Evolutionary conservation across 1,284 basidiomycete species (phyloP).

Genomic region (Melanopsichium pennsylvanicum): DNA sequence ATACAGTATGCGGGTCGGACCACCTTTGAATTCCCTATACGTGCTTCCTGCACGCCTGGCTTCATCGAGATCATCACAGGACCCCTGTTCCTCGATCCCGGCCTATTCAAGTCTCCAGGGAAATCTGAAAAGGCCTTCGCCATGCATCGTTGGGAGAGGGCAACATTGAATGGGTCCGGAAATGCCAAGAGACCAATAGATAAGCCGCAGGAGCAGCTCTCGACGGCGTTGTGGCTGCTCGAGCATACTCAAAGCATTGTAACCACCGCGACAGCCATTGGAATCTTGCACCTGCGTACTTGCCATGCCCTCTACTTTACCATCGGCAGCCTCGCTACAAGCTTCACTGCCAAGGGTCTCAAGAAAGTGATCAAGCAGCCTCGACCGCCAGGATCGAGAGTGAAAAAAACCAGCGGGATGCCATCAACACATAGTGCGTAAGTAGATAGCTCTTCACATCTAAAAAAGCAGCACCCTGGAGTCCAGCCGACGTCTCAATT

Average conservation of each 20-base stretch:
- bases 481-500: too few relatives aligned
- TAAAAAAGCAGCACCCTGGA: too few relatives aligned
- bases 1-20: too few relatives aligned
- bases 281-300: constrained; percentile 43
- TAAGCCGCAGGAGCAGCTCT: constrained; percentile 13
- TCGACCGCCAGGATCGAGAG: constrained; percentile 37
- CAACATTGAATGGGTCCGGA: not conserved
- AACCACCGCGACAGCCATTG: constrained; percentile 42
- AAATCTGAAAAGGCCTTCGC: too few relatives aligned
- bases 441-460: too few relatives aligned
- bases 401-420: constrained; percentile 51
- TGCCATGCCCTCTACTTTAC: constrained; percentile 43
- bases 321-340: constrained; percentile 32
- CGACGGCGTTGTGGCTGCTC: constrained; percentile 40
- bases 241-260: constrained; percentile 51
- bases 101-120: too few relatives aligned
- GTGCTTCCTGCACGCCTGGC: too few relatives aligned
- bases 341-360: constrained; percentile 47
- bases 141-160: constrained; percentile 2
- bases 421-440: constrained; percentile 51
- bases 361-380: constrained; percentile 54
- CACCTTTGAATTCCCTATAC: too few relatives aligned
- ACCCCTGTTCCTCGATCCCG: too few relatives aligned
- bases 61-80: too few relatives aligned
- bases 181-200: not conserved